These are phyloP conservation scores for Ottelia alismoides DNA, from an alignment of 106 monocot genomes.

Conservation along the genomic window DNA sequence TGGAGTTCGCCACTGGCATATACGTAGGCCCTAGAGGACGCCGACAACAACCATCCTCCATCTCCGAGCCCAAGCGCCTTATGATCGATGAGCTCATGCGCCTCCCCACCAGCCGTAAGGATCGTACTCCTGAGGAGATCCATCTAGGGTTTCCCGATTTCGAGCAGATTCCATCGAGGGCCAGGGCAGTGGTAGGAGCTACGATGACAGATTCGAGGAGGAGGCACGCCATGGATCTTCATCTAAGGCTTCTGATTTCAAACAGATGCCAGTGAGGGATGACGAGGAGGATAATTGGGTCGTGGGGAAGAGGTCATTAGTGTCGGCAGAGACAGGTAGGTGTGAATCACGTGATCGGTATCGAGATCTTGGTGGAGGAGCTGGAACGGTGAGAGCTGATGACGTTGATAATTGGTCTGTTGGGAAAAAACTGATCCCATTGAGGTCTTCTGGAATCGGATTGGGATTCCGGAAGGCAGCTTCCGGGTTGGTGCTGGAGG, in stretches of 20 bases:
- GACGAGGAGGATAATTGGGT: slow-evolving; percentile 89
- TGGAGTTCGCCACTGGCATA: slow-evolving; percentile 41
- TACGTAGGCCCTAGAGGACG: slow-evolving; percentile 17
- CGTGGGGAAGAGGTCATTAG: slow-evolving; percentile 41
- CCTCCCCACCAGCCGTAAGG: slow-evolving; percentile 74
- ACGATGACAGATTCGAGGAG: slow-evolving; percentile 46
- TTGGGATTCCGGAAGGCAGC: too few species aligned
- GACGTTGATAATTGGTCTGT: too few species aligned
- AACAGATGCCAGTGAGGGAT: slow-evolving; percentile 50
- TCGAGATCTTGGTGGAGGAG: slow-evolving; percentile 26
- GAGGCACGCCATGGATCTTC: slow-evolving; percentile 24
- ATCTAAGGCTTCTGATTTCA: slow-evolving; percentile 26
- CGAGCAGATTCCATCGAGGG: slow-evolving; percentile 11
- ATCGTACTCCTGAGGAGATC: slow-evolving; percentile 74
- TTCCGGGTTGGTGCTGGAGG: too few species aligned
- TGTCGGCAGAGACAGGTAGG: slow-evolving; percentile 22
- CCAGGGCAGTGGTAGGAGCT: slow-evolving; percentile 12
- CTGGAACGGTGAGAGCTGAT: slow-evolving; percentile 31
- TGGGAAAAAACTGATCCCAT: too few species aligned
- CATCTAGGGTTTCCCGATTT: slow-evolving; percentile 33
- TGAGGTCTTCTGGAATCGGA: too few species aligned
- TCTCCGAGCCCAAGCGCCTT: slow-evolving; percentile 30
- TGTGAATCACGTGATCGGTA: slow-evolving; percentile 54
- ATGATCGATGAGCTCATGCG: slow-evolving; percentile 50
- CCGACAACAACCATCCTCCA: not conserved